Evolutionary conservation across 1,284 basidiomycete genomes (phyloP).

Genomic region (Apiotrichum gracile): DNA sequence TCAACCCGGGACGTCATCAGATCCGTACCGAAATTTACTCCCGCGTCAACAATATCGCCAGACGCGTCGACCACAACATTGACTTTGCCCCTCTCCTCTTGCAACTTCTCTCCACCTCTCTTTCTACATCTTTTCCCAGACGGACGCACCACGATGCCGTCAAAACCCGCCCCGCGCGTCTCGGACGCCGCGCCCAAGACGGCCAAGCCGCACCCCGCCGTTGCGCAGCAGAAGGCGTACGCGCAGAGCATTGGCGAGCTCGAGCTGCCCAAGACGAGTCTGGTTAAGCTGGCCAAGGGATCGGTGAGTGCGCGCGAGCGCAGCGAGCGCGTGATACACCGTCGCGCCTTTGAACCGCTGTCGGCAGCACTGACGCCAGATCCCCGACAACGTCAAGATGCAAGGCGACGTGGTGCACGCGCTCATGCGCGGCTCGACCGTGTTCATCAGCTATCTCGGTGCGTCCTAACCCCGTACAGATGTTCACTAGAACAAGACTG

Average conservation of each 20-base stretch:
- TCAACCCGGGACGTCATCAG: too few species aligned
- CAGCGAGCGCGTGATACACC: neutral
- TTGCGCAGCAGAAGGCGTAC: slow-evolving; percentile 30
- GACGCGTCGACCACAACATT: too few species aligned
- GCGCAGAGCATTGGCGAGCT: slow-evolving; percentile 62
- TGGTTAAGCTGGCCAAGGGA: slow-evolving; percentile 74
- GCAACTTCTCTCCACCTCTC: too few species aligned
- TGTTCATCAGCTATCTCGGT: slow-evolving; percentile 88
- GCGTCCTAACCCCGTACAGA: slow-evolving; percentile 52
- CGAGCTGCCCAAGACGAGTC: slow-evolving; percentile 72
- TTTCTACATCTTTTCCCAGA: neutral
- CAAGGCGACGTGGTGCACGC: slow-evolving; percentile 80
- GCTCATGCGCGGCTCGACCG: slow-evolving; percentile 74
- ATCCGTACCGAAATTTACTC: too few species aligned
- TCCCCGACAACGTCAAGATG: slow-evolving; percentile 75
- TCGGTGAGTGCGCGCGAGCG: slow-evolving; percentile 50
- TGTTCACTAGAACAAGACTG: slow-evolving; percentile 50
- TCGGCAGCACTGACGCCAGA: slow-evolving; percentile 47
- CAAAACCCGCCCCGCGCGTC: neutral
- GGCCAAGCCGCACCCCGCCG: slow-evolving; percentile 13
- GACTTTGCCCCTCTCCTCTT: too few species aligned
- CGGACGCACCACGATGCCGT: neutral
- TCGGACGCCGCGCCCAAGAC: neutral
- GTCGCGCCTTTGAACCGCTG: too few species aligned
- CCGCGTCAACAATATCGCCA: too few species aligned